phyloP scores from a whole-genome alignment of 1,139 yeast genomes.

The Eremothecium coryli region DNA sequence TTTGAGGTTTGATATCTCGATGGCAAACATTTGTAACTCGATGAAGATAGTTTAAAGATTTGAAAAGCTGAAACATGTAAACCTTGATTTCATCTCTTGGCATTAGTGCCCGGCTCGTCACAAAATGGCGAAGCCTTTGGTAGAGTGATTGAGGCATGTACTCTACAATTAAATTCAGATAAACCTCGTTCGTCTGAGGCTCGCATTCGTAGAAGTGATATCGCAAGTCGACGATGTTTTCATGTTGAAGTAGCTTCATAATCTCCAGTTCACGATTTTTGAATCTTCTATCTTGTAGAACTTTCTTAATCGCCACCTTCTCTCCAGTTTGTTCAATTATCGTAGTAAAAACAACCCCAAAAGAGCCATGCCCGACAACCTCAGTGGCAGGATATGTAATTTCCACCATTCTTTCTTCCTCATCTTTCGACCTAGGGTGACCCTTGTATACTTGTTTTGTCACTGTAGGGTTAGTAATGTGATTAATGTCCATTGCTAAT shows the following conservation, averaged over 20 bases:
- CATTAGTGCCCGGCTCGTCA: conserved; percentile 66
- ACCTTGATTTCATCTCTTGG: conserved; percentile 83
- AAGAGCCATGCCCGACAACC: conserved; percentile 95
- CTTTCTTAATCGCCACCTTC: conserved; percentile 86
- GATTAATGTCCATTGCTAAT: conserved; percentile 5
- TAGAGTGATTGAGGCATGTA: conserved; percentile 91
- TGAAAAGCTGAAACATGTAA: conserved; percentile 82
- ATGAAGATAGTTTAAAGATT: conserved; percentile 89
- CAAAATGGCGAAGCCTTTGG: conserved; percentile 79
- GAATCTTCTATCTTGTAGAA: conserved; percentile 87
- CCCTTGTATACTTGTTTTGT: conserved; percentile 5
- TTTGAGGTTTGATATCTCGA: conserved; percentile 95
- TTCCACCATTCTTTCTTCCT: conserved; percentile 24
- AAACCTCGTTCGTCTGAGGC: conserved; percentile 42
- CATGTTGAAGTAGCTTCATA: conserved; percentile 77
- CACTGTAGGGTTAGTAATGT: conserved; percentile 4
- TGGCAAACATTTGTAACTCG: conserved; percentile 81
- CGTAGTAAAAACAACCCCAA: conserved; percentile 92
- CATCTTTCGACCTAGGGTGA: conserved; percentile 8
- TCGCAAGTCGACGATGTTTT: conserved; percentile 78
- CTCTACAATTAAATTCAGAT: conserved; percentile 80
- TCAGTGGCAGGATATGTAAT: conserved; percentile 36
- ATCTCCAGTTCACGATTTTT: conserved; percentile 94
- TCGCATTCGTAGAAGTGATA: conserved; percentile 78
- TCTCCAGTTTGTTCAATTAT: conserved; percentile 66